Conservation (phyloP, 371 early-diverging fungal species). For the Mucor irregularis region DNA sequence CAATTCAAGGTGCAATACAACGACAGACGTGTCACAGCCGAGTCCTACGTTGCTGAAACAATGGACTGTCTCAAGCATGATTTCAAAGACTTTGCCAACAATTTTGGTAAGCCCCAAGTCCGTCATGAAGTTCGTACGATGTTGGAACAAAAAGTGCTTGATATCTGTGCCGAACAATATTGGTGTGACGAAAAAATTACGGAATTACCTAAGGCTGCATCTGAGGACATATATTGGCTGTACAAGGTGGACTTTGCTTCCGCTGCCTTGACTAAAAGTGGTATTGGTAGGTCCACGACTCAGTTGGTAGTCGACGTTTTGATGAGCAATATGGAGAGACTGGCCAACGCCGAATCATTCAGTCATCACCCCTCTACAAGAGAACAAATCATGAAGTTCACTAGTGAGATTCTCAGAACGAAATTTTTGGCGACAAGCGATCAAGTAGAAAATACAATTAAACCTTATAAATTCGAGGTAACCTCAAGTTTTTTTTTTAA, state of each 20-base stretch:
- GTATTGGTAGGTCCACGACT: conserved; percentile 89
- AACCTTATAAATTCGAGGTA: conserved; percentile 95
- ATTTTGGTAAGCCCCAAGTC: conserved; percentile 91
- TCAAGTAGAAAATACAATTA: conserved; percentile 98
- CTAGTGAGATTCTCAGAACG: conserved; percentile 78
- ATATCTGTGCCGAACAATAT: conserved; percentile 90
- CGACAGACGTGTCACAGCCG: conserved; percentile 89
- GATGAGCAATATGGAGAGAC: conserved; percentile 77
- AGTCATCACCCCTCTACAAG: conserved; percentile 83
- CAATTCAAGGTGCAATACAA: conserved; percentile 98
- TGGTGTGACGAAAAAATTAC: conserved; percentile 82
- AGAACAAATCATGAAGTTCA: conserved; percentile 78
- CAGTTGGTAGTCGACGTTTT: conserved; percentile 90
- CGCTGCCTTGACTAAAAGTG: conserved; percentile 89
- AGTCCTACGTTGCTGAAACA: conserved; percentile 93
- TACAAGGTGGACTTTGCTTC: conserved; percentile 82
- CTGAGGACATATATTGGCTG: conserved; percentile 77
- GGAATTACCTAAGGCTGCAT: conserved; percentile 60
- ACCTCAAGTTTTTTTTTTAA: background rate
- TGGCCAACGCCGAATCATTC: conserved; percentile 83
- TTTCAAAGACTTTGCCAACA: conserved; percentile 87
- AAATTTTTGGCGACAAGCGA: conserved; percentile 89
- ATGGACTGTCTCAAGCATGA: conserved; percentile 91
- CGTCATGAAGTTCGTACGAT: conserved; percentile 84
- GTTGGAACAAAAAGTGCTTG: conserved; percentile 87